These are phyloP conservation scores for Boletus rubroflammeus DNA, from an alignment of 768 basidiomycete species.

Conservation along the genomic window DNA sequence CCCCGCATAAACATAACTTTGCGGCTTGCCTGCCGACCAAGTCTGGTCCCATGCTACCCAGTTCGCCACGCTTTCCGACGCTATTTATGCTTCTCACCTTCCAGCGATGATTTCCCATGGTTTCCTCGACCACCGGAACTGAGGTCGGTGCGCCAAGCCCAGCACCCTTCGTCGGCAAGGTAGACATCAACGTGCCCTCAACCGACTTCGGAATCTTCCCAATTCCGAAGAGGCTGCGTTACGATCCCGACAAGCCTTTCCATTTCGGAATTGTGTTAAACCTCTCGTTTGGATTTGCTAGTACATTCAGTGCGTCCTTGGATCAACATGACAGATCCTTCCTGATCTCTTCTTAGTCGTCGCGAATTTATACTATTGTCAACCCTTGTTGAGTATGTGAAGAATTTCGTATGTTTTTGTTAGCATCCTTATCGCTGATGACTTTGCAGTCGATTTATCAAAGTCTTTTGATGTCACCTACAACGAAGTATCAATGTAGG, in stretches of 20 bases:
- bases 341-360: constrained; percentile 40
- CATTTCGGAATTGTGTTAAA: constrained; percentile 54
- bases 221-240: constrained; percentile 54
- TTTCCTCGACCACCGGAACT: constrained; percentile 7
- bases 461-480: constrained; percentile 39
- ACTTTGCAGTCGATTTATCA: constrained; percentile 33
- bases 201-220: constrained; percentile 63
- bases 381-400: constrained; percentile 67
- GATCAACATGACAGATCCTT: neutral
- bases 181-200: neutral
- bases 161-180: neutral
- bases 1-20: neutral
- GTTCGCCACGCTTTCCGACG: neutral
- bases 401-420: neutral
- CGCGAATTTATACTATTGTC: constrained; percentile 81
- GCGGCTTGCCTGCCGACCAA: neutral
- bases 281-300: constrained; percentile 57
- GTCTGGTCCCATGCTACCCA: neutral
- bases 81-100: constrained; percentile 13
- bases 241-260: constrained; percentile 47
- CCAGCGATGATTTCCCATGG: constrained; percentile 10
- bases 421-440: neutral
- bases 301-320: constrained; percentile 39
- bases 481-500: constrained; percentile 33
- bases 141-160: neutral